phyloP scores from a whole-genome alignment of 495 filamentous ascomycete genomes.

The Hyphodiscus hymeniophilus region DNA sequence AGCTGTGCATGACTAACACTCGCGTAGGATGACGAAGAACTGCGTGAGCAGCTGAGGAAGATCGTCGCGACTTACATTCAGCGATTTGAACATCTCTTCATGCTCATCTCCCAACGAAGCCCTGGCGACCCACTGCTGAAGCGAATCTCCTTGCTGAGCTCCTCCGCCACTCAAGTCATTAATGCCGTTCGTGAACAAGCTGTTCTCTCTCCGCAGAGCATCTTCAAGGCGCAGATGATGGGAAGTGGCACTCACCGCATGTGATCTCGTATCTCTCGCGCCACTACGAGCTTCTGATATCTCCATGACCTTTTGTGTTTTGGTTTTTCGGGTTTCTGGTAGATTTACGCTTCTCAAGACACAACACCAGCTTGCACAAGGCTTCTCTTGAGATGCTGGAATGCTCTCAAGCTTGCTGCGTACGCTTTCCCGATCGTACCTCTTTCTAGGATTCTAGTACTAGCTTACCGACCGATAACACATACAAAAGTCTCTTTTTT shows the following conservation, averaged over 20 bases:
- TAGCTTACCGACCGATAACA: no score
- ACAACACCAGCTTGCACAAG: neutral
- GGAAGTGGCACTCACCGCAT: neutral
- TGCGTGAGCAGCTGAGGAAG: slow-evolving; percentile 60
- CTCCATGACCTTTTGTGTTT: neutral
- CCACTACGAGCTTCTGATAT: neutral
- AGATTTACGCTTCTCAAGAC: slow-evolving; percentile 1
- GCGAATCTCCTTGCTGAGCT: slow-evolving; percentile 48
- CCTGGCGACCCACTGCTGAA: slow-evolving; percentile 57
- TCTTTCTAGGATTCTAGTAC: neutral
- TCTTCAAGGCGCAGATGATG: neutral
- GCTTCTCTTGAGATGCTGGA: slow-evolving; percentile 14
- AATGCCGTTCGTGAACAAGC: slow-evolving; percentile 7
- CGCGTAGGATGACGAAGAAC: slow-evolving; percentile 62
- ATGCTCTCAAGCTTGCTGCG: slow-evolving; percentile 13
- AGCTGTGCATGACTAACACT: slow-evolving; percentile 12
- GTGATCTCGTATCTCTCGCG: neutral
- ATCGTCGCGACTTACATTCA: slow-evolving; percentile 67
- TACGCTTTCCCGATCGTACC: neutral
- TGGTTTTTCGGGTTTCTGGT: slow-evolving; percentile 5
- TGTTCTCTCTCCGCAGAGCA: neutral
- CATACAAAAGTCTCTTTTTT: no score
- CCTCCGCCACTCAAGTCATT: slow-evolving; percentile 22
- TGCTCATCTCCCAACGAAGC: slow-evolving; percentile 51
- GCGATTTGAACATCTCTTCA: slow-evolving; percentile 63